These are phyloP conservation scores for Phytophthora cryptogea DNA, from an alignment of 352 stramenopile species.

Conservation along the genomic window DNA sequence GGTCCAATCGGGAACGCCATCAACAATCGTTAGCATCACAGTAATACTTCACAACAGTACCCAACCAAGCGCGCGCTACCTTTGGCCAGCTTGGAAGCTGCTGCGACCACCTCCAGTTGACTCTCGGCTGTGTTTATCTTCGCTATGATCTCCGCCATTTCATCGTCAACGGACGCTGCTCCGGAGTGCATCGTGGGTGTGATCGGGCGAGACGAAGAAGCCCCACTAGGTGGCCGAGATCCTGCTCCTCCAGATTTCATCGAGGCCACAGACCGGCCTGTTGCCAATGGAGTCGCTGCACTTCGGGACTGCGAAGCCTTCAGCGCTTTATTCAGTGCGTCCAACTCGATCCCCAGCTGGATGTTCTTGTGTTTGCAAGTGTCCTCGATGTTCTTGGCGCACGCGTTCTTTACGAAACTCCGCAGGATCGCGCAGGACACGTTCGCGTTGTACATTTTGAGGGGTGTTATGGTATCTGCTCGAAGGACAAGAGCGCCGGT, in stretches of 20 bases:
- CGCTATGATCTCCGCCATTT: conserved; percentile 25
- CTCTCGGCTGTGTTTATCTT: conserved; percentile 50
- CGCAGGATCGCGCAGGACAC: conserved; percentile 71
- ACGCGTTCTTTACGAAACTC: conserved; percentile 72
- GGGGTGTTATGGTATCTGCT: conserved; percentile 51
- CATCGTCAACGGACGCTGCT: conserved; percentile 23
- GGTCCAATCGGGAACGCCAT: background rate
- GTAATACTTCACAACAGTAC: too few relatives aligned
- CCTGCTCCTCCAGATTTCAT: conserved; percentile 6
- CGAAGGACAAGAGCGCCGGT: background rate
- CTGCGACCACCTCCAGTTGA: conserved; percentile 56
- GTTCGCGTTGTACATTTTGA: conserved; percentile 83
- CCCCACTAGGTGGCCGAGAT: conserved; percentile 28
- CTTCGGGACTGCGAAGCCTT: conserved; percentile 13
- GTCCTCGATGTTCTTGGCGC: conserved; percentile 69
- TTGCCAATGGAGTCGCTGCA: conserved; percentile 14
- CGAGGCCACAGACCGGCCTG: conserved; percentile 4
- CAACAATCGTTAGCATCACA: background rate
- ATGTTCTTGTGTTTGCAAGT: conserved; percentile 78
- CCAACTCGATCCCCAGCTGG: conserved; percentile 75
- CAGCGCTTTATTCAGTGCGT: conserved; percentile 52
- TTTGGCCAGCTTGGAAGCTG: conserved; percentile 55
- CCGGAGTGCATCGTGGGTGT: conserved; percentile 18
- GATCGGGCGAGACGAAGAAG: conserved; percentile 16
- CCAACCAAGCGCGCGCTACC: conserved; percentile 22